These are phyloP conservation scores for Phytophthora brassicae DNA, from an alignment of 352 stramenopile species.

Conservation along the genomic window DNA sequence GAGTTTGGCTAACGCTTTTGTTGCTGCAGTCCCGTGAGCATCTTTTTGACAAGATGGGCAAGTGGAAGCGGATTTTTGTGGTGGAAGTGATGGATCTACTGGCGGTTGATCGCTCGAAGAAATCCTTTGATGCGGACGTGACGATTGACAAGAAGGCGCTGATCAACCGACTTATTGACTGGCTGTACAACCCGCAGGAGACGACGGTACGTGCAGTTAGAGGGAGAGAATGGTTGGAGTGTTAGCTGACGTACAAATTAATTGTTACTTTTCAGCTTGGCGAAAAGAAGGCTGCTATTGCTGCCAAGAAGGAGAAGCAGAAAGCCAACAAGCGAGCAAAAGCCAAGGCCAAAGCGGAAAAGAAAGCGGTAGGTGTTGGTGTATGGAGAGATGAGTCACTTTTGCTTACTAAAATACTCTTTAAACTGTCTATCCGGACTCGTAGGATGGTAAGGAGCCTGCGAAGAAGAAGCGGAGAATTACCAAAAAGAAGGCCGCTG, in stretches of 20 bases:
- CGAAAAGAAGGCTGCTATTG: constrained; percentile 35
- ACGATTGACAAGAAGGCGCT: constrained; percentile 63
- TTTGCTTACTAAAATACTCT: not conserved
- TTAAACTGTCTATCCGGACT: not conserved
- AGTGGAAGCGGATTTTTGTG: constrained; percentile 73
- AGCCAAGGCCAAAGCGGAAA: constrained; percentile 35
- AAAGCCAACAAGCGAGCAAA: constrained; percentile 49
- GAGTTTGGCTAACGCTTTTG: not conserved
- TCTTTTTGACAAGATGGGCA: constrained; percentile 61
- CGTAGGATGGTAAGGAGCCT: constrained; percentile 7
- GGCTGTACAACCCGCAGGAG: constrained; percentile 65
- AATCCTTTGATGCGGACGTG: constrained; percentile 38
- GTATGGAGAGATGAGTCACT: too few relatives aligned
- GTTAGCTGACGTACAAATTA: not conserved
- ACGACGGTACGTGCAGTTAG: constrained; percentile 36
- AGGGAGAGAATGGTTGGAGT: not conserved
- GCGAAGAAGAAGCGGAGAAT: constrained; percentile 54
- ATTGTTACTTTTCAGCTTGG: constrained; percentile 23
- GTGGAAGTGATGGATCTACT: constrained; percentile 80
- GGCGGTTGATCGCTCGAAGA: constrained; percentile 82
- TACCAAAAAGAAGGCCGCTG: constrained; percentile 33
- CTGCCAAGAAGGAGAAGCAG: constrained; percentile 36
- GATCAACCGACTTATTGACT: constrained; percentile 70
- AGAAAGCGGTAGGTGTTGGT: constrained; percentile 31
- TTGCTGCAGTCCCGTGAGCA: constrained; percentile 51